Conservation (phyloP, 2,329 filamentous ascomycete genomes). For the Escovopsis sp. region DNA sequence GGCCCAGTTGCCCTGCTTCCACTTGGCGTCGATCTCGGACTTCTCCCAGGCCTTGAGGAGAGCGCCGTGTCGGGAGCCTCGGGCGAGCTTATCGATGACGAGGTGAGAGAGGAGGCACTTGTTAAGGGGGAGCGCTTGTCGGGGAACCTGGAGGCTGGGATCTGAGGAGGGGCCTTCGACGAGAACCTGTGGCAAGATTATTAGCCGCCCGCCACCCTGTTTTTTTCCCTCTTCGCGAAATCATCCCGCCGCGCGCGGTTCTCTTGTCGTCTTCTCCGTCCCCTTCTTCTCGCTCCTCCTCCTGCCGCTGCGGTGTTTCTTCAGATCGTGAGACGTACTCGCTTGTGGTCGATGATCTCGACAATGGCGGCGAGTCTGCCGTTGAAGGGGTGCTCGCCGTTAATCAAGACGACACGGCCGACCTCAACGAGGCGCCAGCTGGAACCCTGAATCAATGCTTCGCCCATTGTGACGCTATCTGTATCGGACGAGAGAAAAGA, state of each 20-base stretch:
- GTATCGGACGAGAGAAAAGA: neutral
- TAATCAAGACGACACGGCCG: conserved; percentile 90
- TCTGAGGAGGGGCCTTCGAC: conserved; percentile 86
- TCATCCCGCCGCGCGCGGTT: neutral
- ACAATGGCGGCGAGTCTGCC: conserved; percentile 88
- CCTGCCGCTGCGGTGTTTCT: too few relatives aligned
- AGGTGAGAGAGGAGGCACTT: conserved; percentile 81
- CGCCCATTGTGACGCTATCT: conserved; percentile 56
- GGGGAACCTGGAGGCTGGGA: conserved; percentile 64
- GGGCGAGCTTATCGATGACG: conserved; percentile 73
- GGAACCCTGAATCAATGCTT: conserved; percentile 67
- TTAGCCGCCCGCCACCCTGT: conserved; percentile 11
- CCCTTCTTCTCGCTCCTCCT: too few relatives aligned
- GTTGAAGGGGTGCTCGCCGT: conserved; percentile 58
- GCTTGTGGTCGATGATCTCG: conserved; percentile 99
- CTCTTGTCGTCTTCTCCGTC: too few relatives aligned
- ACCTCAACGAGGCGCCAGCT: conserved; percentile 96
- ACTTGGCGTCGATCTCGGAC: conserved; percentile 83
- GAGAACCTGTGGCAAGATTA: conserved; percentile 53
- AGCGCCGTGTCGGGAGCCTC: conserved; percentile 65
- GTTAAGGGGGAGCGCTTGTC: conserved; percentile 72
- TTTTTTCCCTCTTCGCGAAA: neutral
- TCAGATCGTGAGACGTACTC: conserved; percentile 21
- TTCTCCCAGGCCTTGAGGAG: conserved; percentile 87
- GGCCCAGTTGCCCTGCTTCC: conserved; percentile 80